Evolutionary conservation across 257 asterid genomes (phyloP).

Genomic region (Scutellaria baicalensis): DNA sequence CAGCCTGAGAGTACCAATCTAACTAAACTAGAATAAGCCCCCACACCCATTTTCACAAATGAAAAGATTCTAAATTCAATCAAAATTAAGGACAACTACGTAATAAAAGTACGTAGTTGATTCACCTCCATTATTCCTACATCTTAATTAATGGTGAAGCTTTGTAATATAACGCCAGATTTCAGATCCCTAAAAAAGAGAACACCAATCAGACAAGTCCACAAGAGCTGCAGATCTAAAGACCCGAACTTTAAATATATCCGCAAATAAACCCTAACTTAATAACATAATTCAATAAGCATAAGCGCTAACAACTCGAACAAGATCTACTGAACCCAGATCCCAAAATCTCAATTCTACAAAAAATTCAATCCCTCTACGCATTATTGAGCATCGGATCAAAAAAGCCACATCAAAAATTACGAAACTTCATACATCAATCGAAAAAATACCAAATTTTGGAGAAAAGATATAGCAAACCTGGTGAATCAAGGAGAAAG

Average conservation of each 20-base stretch:
- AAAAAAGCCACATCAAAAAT: neutral
- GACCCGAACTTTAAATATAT: constrained; percentile 5
- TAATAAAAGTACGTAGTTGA: neutral
- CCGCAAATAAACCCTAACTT: constrained; percentile 11
- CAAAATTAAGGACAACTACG: neutral
- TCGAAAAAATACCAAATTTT: neutral
- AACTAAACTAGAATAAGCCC: neutral
- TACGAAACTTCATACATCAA: neutral
- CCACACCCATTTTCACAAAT: neutral
- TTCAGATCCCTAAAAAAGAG: constrained; percentile 8
- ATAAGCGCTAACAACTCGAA: constrained; percentile 4
- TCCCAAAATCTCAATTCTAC: constrained; percentile 12
- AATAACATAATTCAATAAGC: neutral
- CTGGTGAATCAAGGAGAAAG: constrained; percentile 32
- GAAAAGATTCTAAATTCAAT: neutral
- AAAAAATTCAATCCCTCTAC: neutral
- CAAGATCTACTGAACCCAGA: constrained; percentile 25
- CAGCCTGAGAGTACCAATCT: neutral
- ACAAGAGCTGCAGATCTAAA: constrained; percentile 22
- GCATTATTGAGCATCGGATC: constrained; percentile 13
- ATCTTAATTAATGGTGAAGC: neutral
- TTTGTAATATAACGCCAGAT: neutral
- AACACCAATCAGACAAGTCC: neutral
- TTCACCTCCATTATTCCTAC: constrained; percentile 3
- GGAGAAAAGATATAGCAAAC: constrained; percentile 26